Evolutionary conservation across 352 stramenopile genomes (phyloP).

Genomic region (Peronospora farinosa): DNA sequence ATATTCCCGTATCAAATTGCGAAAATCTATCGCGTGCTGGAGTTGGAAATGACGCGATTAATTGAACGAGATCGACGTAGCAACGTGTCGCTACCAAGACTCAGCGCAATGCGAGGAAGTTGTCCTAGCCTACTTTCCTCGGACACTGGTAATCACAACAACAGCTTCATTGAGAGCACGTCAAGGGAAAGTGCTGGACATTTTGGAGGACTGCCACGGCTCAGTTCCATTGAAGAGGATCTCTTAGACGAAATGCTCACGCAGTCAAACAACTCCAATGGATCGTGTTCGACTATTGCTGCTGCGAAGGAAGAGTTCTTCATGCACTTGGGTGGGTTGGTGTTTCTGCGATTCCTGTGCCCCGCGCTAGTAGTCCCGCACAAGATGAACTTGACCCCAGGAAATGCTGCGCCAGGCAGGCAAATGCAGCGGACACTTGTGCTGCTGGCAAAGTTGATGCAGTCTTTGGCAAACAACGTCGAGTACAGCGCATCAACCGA

Average conservation of each 20-base stretch:
- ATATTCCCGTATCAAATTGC: constrained; percentile 73
- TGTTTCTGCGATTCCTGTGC: constrained; percentile 78
- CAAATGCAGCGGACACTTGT: constrained; percentile 62
- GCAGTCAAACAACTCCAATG: constrained; percentile 20
- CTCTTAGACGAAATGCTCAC: constrained; percentile 29
- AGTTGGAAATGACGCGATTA: constrained; percentile 66
- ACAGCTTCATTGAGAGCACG: constrained; percentile 33
- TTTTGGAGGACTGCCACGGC: constrained; percentile 37
- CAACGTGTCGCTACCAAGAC: constrained; percentile 38
- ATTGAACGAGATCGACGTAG: constrained; percentile 54
- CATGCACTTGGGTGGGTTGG: constrained; percentile 63
- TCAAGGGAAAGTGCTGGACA: constrained; percentile 23
- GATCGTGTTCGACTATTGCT: constrained; percentile 17
- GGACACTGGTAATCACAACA: constrained; percentile 25
- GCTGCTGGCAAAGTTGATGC: constrained; percentile 73
- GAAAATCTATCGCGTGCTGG: constrained; percentile 69
- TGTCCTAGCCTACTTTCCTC: constrained; percentile 22
- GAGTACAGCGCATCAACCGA: constrained; percentile 57
- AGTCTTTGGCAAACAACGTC: constrained; percentile 75
- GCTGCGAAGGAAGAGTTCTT: constrained; percentile 64
- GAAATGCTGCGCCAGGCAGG: constrained; percentile 33
- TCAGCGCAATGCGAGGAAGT: constrained; percentile 48
- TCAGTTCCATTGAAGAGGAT: constrained; percentile 53
- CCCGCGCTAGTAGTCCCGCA: constrained; percentile 68
- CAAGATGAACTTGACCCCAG: constrained; percentile 58